Conservation (phyloP, 768 basidiomycete genomes). For the Dioszegia hungarica region DNA sequence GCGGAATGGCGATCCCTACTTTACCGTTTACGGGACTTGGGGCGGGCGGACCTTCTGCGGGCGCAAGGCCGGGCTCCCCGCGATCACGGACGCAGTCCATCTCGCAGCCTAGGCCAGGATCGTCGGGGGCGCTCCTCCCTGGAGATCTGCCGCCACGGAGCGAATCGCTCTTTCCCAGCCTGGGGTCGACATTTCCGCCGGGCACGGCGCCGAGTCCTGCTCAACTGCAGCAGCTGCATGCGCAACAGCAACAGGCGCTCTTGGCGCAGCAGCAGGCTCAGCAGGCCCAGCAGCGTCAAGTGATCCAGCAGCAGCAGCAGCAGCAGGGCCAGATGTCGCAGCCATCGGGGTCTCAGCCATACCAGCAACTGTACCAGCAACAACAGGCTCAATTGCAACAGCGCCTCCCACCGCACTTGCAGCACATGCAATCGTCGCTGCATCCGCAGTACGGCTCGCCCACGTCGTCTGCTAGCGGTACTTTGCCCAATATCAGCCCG, state of each 20-base stretch:
- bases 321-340: too few species aligned
- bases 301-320: conserved; percentile 3
- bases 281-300: conserved; percentile 11
- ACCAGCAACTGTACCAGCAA: conserved; percentile 8
- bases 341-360: too few species aligned
- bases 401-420: not conserved
- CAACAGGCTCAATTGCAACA: not conserved
- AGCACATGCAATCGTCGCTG: not conserved
- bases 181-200: not conserved
- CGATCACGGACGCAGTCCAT: too few species aligned
- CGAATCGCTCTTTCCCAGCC: not conserved
- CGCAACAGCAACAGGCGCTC: not conserved
- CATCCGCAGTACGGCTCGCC: not conserved
- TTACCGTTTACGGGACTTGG: not conserved
- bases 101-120: too few species aligned
- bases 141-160: not conserved
- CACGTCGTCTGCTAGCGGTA: not conserved
- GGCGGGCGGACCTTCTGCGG: not conserved
- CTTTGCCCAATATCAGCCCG: not conserved
- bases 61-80: not conserved
- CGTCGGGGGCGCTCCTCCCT: not conserved
- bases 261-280: not conserved
- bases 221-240: conserved; percentile 1
- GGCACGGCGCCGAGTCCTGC: not conserved
- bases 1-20: not conserved